Base-by-base conservation (phyloP, 352 stramenopile species). In the Phytophthora chlamydospora region DNA sequence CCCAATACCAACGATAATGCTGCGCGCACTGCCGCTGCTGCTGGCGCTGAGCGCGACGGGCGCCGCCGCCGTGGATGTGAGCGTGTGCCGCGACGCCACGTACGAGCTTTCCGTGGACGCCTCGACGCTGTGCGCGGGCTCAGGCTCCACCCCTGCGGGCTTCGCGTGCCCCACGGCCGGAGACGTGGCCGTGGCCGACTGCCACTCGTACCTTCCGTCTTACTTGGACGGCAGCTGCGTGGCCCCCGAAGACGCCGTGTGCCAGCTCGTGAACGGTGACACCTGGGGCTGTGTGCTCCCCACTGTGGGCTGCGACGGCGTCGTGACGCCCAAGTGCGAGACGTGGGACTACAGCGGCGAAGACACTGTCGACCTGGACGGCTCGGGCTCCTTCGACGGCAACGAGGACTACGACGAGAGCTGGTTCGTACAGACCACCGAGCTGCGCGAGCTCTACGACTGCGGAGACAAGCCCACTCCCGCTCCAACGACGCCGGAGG, bases 201-300 rank as follows among this genome's bases (percentile, higher is more conserved):
- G 76, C 43, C 61, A 73, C 36, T 33, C 62, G 32, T 76, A 76
- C 50, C 58, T 85, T 12, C 67, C 73, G 29, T 80, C 75, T 32
- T 80, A 68, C 32, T 12, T 55, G 13, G 46, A 38, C 17, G 52
- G 52, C 0, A 59, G 17, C 3, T 84, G 75, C 33, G 49, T 84
- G 8, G 66, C 70, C 0, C 73, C 62, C 2, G 75, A 84, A 34
- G 65, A 80, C 41, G 66, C 75, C 11, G 55, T 71, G 40, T 84
- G 75, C 51, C 62, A 68, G 8, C 33, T 73, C 33, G 62, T 84
- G 31, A 60, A 55, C 19, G 57, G 34, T 2, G 58, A 67, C 38
- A 73, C 72, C 17, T 84, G 75, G 75, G 72, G 75, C 40, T 85
- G 76, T 29, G 69, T 77, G 4, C 64, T 85, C 24, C 73, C 76